Conservation (phyloP, 257 asterid genomes). For the Nicotiana obtusifolia region DNA sequence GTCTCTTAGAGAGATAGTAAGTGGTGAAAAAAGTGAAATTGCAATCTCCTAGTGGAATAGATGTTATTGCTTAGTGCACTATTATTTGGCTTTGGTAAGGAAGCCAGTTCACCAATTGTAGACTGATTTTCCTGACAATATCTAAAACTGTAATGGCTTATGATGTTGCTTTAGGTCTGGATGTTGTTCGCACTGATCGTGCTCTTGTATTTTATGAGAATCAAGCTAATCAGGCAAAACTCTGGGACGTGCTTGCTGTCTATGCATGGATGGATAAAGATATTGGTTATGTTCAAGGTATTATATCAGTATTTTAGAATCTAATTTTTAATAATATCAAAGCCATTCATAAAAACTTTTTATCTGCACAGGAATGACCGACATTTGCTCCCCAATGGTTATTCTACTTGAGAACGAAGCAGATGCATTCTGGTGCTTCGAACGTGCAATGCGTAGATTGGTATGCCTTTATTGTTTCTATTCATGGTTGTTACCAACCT, state of each 20-base stretch:
- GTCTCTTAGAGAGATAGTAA: not conserved
- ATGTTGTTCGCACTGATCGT: slow-evolving; percentile 91
- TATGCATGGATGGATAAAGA: slow-evolving; percentile 94
- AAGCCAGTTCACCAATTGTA: not conserved
- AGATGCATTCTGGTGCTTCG: slow-evolving; percentile 98
- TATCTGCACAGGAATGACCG: slow-evolving; percentile 77
- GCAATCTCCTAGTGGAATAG: not conserved
- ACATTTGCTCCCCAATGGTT: slow-evolving; percentile 92
- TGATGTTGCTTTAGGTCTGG: slow-evolving; percentile 50
- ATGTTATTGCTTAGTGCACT: not conserved
- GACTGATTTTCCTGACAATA: not conserved
- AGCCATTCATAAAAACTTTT: not conserved
- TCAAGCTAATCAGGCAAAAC: slow-evolving; percentile 76
- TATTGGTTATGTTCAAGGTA: slow-evolving; percentile 99
- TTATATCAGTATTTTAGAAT: slow-evolving; percentile 13
- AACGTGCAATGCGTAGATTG: slow-evolving; percentile 87
- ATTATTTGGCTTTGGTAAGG: not conserved
- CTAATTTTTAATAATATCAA: slow-evolving; percentile 1
- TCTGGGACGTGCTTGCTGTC: slow-evolving; percentile 81
- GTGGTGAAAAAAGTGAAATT: not conserved
- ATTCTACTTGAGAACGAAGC: slow-evolving; percentile 86
- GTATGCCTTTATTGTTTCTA: slow-evolving; percentile 36
- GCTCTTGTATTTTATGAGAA: slow-evolving; percentile 63
- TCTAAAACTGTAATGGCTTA: not conserved
- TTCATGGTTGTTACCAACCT: slow-evolving; percentile 9